A percentile compares a stretch with the other conserved stretches of the same genome.
These are phyloP conservation scores for Vigna radiata DNA, from an alignment of 306 rosid genomes.

Conservation along the genomic window DNA sequence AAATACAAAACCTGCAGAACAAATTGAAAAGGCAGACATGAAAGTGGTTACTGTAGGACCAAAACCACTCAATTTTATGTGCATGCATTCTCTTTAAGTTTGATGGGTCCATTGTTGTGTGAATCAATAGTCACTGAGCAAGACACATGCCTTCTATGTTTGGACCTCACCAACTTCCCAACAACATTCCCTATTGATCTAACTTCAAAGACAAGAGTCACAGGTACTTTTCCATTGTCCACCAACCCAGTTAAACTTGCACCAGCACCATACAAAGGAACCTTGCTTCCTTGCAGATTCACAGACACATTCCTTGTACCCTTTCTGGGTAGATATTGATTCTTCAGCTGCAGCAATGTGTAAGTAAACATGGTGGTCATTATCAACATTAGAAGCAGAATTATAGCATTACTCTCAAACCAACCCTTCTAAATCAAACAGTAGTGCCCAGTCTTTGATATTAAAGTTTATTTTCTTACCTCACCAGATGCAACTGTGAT, in stretches of 20 bases:
- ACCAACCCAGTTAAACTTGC: slow-evolving; percentile 59
- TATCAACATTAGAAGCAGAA: slow-evolving; percentile 20
- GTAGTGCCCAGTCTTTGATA: background rate
- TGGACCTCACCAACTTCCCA: slow-evolving; percentile 77
- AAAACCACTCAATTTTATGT: slow-evolving; percentile 51
- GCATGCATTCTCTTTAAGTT: slow-evolving; percentile 60
- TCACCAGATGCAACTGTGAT: slow-evolving; percentile 77
- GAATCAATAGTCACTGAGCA: slow-evolving; percentile 61
- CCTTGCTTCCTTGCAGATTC: slow-evolving; percentile 71
- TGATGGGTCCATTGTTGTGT: slow-evolving; percentile 57
- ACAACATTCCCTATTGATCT: slow-evolving; percentile 64
- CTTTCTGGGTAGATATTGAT: slow-evolving; percentile 77
- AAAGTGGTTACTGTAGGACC: slow-evolving; percentile 7
- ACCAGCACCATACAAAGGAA: slow-evolving; percentile 87
- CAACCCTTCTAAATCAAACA: slow-evolving; percentile 15
- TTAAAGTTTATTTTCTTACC: slow-evolving; percentile 50
- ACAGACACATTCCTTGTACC: slow-evolving; percentile 53
- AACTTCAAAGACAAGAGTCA: slow-evolving; percentile 69
- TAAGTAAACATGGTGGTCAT: slow-evolving; percentile 6
- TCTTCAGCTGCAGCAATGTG: slow-evolving; percentile 63
- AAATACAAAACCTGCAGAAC: slow-evolving; percentile 21
- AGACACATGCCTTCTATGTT: slow-evolving; percentile 55
- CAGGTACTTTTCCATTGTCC: slow-evolving; percentile 58
- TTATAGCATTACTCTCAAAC: background rate
- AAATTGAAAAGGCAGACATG: slow-evolving; percentile 35